Conservation (phyloP, 2,329 filamentous ascomycete genomes). For the Fusarium sp. region DNA sequence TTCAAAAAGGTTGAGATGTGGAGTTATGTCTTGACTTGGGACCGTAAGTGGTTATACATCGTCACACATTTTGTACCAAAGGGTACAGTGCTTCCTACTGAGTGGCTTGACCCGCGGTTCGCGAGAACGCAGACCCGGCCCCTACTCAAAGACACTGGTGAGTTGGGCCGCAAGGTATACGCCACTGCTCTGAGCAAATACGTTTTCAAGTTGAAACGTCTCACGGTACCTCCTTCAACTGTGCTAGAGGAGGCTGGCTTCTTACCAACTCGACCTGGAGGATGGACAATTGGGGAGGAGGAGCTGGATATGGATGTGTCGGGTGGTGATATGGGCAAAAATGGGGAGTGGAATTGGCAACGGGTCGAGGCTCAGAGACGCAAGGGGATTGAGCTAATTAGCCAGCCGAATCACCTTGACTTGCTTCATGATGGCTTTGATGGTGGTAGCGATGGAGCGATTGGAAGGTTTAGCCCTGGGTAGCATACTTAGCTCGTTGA, state of each 20-base stretch:
- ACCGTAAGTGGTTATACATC: conserved; percentile 15
- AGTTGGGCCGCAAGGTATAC: not conserved
- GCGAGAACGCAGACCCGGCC: not conserved
- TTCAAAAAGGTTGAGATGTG: conserved; percentile 7
- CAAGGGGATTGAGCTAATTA: not conserved
- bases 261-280: not conserved
- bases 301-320: not conserved
- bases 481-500: accelerated
- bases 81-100: not conserved
- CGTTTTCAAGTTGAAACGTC: conserved; percentile 5
- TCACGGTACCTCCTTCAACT: not conserved
- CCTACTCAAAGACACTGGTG: accelerated
- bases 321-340: accelerated
- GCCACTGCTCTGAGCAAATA: conserved; percentile 8
- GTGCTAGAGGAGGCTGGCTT: conserved; percentile 1
- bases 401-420: not conserved
- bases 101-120: not conserved
- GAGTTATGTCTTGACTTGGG: conserved; percentile 12
- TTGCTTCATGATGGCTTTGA: not conserved
- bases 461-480: not conserved
- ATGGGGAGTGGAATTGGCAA: not conserved
- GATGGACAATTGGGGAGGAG: not conserved
- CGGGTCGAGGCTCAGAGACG: not conserved
- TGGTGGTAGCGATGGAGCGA: not conserved
- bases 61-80: conserved; percentile 6